phyloP scores from a whole-genome alignment of 2,329 filamentous ascomycete species.

The Aspergillus sp. region DNA sequence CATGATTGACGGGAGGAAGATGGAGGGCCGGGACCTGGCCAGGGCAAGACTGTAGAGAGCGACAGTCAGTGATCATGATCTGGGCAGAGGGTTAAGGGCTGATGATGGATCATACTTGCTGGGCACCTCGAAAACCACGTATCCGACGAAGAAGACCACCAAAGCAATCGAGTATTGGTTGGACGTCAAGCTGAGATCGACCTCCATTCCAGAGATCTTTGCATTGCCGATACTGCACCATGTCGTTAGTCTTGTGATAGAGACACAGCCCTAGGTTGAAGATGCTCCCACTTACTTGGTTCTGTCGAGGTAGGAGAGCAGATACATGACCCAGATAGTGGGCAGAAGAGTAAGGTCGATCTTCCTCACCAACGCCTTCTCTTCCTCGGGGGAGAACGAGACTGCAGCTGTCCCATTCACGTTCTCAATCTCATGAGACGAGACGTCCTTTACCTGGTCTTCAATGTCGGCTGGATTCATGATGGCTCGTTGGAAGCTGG shows the following conservation, averaged over 20 bases:
- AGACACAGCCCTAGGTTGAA: not conserved
- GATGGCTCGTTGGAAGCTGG: not conserved
- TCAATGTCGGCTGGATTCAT: not conserved
- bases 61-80: not conserved
- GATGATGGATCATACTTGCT: not conserved
- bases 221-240: constrained; percentile 23
- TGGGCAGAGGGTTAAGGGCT: not conserved
- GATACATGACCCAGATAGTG: constrained; percentile 52
- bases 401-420: constrained; percentile 5
- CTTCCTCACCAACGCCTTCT: constrained; percentile 47
- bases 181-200: constrained; percentile 24
- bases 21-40: constrained; percentile 47
- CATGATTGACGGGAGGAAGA: constrained; percentile 55
- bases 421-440: constrained; percentile 19
- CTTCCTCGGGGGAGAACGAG: constrained; percentile 28
- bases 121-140: constrained; percentile 55
- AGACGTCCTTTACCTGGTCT: constrained; percentile 10
- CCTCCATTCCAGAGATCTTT: constrained; percentile 24
- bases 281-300: constrained; percentile 19
- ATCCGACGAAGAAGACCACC: constrained; percentile 55
- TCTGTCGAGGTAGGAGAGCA: constrained; percentile 46
- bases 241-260: not conserved
- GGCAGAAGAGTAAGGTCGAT: constrained; percentile 47
- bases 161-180: constrained; percentile 52
- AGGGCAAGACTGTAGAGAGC: constrained; percentile 42